Conservation (phyloP, 495 filamentous ascomycete species). For the Lophiostoma macrostomum region DNA sequence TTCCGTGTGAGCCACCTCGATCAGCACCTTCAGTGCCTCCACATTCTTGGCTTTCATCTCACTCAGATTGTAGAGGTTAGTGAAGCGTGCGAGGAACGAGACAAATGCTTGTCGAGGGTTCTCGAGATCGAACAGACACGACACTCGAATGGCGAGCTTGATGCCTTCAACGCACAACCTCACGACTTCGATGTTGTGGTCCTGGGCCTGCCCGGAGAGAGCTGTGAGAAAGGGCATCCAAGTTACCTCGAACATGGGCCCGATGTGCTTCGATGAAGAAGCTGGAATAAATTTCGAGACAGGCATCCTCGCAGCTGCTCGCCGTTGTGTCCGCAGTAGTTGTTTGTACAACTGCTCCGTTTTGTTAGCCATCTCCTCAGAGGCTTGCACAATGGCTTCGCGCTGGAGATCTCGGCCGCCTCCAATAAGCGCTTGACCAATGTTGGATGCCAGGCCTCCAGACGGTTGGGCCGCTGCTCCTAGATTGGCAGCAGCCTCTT, state of each 20-base stretch:
- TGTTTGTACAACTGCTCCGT: conserved; percentile 88
- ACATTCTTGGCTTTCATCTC: conserved; percentile 97
- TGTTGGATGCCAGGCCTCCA: conserved; percentile 72
- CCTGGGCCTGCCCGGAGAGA: conserved; percentile 85
- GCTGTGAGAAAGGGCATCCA: conserved; percentile 99
- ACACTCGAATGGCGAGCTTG: conserved; percentile 85
- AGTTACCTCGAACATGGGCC: conserved; percentile 97
- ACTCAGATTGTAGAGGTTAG: conserved; percentile 89
- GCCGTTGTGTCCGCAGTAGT: conserved; percentile 79
- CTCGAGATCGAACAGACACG: conserved; percentile 88
- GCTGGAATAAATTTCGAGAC: conserved; percentile 82
- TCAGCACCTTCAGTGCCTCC: conserved; percentile 82
- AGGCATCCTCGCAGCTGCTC: conserved; percentile 64
- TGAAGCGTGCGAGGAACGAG: conserved; percentile 85
- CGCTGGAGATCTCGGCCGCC: conserved; percentile 88
- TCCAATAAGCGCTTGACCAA: conserved; percentile 85
- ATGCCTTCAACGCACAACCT: conserved; percentile 91
- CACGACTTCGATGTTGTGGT: conserved; percentile 87
- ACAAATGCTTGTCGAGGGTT: conserved; percentile 93
- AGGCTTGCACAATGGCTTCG: conserved; percentile 90
- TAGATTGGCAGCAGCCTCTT: conserved; percentile 76
- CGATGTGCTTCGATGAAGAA: conserved; percentile 88
- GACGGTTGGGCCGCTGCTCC: conserved; percentile 59
- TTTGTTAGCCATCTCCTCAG: conserved; percentile 88
- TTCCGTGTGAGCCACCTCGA: conserved; percentile 89